These are phyloP conservation scores for Ustilago crameri DNA, from an alignment of 1,284 basidiomycete genomes.

Conservation along the genomic window DNA sequence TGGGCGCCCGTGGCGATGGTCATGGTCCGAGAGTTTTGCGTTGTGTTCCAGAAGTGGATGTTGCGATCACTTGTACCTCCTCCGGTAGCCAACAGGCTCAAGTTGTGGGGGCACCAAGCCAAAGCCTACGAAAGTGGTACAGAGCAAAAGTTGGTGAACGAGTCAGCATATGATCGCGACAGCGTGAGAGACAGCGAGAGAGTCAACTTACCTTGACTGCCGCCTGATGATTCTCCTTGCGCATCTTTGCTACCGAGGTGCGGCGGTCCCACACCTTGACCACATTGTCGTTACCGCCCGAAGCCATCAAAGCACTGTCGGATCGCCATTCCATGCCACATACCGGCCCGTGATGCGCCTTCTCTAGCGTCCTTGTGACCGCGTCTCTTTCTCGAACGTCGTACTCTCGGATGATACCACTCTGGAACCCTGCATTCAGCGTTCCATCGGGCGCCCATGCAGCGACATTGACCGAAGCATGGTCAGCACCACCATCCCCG, in stretches of 20 bases:
- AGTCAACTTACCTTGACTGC: conserved; percentile 53
- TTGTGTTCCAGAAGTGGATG: conserved; percentile 83
- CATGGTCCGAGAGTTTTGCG: conserved; percentile 61
- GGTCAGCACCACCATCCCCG: conserved; percentile 62
- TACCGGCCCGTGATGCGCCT: conserved; percentile 62
- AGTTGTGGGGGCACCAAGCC: conserved; percentile 98
- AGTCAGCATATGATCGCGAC: neutral
- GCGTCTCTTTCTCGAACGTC: conserved; percentile 63
- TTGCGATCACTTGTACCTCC: conserved; percentile 94
- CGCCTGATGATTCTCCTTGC: conserved; percentile 77
- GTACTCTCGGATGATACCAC: conserved; percentile 65
- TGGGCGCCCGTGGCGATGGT: conserved; percentile 73
- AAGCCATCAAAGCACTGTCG: conserved; percentile 80
- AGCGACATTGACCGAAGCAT: conserved; percentile 51
- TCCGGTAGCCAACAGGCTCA: conserved; percentile 88
- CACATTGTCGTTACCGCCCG: conserved; percentile 95
- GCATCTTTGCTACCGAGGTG: conserved; percentile 86
- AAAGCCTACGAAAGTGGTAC: conserved; percentile 72
- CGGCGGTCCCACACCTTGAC: conserved; percentile 91
- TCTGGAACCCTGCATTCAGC: conserved; percentile 60
- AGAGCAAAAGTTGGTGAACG: neutral
- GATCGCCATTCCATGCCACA: conserved; percentile 65
- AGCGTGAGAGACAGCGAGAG: too few relatives aligned
- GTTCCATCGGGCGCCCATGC: conserved; percentile 66
- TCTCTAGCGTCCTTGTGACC: conserved; percentile 56